Evolutionary conservation across 2,329 filamentous ascomycete genomes (phyloP).

Genomic region (Phaeosphaeriaceae sp.): DNA sequence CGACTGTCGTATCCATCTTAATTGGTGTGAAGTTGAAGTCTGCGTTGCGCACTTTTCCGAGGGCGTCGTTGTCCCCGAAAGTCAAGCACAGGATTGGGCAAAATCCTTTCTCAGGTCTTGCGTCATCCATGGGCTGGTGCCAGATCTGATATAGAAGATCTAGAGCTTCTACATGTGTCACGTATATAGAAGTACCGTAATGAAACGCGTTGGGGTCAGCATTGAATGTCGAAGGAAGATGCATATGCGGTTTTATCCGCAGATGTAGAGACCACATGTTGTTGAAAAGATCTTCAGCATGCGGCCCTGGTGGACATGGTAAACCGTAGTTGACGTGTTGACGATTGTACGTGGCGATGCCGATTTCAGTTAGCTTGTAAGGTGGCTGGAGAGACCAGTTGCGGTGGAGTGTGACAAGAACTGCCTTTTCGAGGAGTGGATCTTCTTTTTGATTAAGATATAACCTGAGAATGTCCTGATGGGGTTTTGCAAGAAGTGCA

Average conservation of each 20-base stretch:
- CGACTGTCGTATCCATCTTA: constrained; percentile 14
- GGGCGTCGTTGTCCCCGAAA: constrained; percentile 11
- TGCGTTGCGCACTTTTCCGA: constrained; percentile 3
- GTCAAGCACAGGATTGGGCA: constrained; percentile 21
- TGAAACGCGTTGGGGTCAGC: constrained; percentile 14
- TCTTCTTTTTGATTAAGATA: constrained; percentile 8
- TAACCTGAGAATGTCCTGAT: constrained; percentile 5
- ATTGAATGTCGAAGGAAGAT: constrained; percentile 7
- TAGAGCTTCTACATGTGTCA: constrained; percentile 8
- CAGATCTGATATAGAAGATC: constrained; percentile 16
- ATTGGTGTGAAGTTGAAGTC: constrained; percentile 18
- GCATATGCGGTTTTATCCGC: constrained; percentile 13
- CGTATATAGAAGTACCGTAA: constrained; percentile 22
- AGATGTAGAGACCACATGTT: constrained; percentile 22
- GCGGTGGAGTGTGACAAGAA: constrained; percentile 20
- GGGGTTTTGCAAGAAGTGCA: constrained; percentile 1
- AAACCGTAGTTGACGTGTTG: background rate
- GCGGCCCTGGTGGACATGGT: constrained; percentile 10
- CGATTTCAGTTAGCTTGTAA: constrained; percentile 19
- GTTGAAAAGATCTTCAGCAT: constrained; percentile 19
- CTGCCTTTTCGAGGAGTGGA: constrained; percentile 11
- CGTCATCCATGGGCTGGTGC: constrained; percentile 18
- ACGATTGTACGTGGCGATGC: constrained; percentile 20
- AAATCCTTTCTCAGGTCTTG: constrained; percentile 6
- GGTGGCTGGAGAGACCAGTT: constrained; percentile 14